These are phyloP conservation scores for Crataegus laevigata DNA, from an alignment of 306 rosid species.

Conservation along the genomic window DNA sequence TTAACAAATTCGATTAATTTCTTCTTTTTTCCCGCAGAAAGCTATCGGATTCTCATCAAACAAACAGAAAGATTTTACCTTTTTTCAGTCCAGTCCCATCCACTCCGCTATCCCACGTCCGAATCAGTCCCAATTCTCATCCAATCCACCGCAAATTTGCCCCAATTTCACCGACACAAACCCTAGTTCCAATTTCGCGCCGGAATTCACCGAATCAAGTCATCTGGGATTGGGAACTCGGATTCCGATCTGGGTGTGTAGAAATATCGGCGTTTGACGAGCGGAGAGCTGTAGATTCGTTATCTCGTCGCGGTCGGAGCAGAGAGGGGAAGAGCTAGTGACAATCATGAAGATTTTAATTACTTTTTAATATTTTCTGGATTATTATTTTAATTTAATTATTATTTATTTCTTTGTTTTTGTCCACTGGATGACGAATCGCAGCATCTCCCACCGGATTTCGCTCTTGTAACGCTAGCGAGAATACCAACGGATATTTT, in stretches of 20 bases:
- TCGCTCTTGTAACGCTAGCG: constrained; percentile 20
- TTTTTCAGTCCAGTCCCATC: not conserved
- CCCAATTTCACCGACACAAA: not conserved
- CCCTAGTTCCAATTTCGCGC: constrained; percentile 13
- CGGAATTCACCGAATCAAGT: not conserved
- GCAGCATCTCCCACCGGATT: constrained; percentile 11
- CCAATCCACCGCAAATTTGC: not conserved
- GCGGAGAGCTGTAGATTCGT: constrained; percentile 36
- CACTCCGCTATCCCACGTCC: not conserved
- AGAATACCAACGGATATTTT: not conserved
- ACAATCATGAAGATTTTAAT: constrained; percentile 1
- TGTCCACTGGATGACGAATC: constrained; percentile 10
- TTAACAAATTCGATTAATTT: not conserved
- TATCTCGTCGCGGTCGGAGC: constrained; percentile 32
- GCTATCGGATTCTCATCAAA: not conserved
- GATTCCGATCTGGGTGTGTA: constrained; percentile 3
- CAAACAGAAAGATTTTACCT: not conserved
- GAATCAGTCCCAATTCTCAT: not conserved
- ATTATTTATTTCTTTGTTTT: not conserved
- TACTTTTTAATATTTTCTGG: not conserved
- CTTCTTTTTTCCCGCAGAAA: not conserved
- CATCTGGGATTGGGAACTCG: not conserved
- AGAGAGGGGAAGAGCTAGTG: constrained; percentile 15
- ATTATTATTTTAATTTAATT: not conserved
- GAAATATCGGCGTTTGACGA: not conserved